Conservation (phyloP, 179 eudicot genomes). For the Actinidia polygama region DNA sequence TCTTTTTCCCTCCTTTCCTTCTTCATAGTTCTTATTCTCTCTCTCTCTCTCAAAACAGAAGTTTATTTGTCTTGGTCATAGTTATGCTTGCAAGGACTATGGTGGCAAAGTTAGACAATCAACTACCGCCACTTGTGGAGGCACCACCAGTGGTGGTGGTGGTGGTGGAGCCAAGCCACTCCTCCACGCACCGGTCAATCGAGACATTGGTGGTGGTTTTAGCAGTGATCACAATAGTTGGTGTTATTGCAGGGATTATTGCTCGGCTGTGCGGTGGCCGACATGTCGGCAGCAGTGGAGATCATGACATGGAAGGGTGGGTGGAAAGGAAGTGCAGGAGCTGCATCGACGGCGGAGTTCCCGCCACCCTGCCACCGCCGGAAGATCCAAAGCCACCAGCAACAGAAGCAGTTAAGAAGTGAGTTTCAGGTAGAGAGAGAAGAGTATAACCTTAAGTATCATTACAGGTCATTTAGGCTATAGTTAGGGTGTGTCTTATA, state of each 20-base stretch:
- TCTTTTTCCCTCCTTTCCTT: background rate
- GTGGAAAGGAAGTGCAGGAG: constrained; percentile 63
- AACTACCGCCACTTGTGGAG: constrained; percentile 56
- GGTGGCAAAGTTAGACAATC: constrained; percentile 32
- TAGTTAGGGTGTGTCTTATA: background rate
- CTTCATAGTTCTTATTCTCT: background rate
- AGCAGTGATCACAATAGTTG: constrained; percentile 68
- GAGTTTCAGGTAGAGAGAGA: constrained; percentile 9
- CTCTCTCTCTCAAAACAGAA: background rate
- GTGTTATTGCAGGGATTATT: constrained; percentile 65
- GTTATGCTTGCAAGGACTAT: constrained; percentile 15
- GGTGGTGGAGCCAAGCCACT: constrained; percentile 30
- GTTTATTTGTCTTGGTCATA: background rate
- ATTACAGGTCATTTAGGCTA: background rate
- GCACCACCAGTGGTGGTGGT: constrained; percentile 27
- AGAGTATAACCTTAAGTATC: background rate
- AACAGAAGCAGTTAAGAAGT: constrained; percentile 37
- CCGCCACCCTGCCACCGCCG: constrained; percentile 35
- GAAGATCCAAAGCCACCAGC: constrained; percentile 21
- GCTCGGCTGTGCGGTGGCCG: constrained; percentile 75
- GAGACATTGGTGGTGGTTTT: constrained; percentile 75
- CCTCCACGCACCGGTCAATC: constrained; percentile 52
- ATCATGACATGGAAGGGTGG: constrained; percentile 73
- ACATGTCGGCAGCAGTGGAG: constrained; percentile 55
- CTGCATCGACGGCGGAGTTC: constrained; percentile 68